These are phyloP conservation scores for Aureobasidium uvarum DNA, from an alignment of 2,329 filamentous ascomycete genomes.

Conservation along the genomic window DNA sequence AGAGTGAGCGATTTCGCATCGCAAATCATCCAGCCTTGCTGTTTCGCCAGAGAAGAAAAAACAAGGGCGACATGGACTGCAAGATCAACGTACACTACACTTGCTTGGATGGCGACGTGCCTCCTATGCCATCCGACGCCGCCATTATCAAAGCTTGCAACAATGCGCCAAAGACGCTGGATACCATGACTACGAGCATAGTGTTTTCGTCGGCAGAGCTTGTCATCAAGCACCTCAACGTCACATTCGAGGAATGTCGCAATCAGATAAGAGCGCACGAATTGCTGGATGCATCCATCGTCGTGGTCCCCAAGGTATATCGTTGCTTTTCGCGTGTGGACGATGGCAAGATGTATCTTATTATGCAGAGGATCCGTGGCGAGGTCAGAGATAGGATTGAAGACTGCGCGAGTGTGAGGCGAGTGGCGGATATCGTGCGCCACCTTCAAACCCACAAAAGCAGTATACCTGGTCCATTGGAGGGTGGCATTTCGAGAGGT, in stretches of 20 bases:
- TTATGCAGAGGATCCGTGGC: neutral
- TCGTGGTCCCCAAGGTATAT: neutral
- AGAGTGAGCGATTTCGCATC: neutral
- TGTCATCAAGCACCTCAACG: neutral
- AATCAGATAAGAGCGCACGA: neutral
- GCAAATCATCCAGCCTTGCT: neutral
- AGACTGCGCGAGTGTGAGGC: neutral
- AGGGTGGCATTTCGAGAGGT: neutral
- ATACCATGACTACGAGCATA: neutral
- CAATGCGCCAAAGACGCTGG: neutral
- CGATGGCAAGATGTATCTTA: neutral
- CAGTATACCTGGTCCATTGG: neutral
- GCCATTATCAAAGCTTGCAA: neutral
- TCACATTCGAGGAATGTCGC: constrained; percentile 6
- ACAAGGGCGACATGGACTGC: neutral
- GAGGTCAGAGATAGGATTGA: neutral
- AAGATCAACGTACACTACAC: neutral
- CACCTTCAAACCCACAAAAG: neutral
- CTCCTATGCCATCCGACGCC: neutral
- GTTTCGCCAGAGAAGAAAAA: neutral
- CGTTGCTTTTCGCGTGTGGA: neutral
- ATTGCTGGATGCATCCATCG: neutral
- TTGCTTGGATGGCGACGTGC: neutral
- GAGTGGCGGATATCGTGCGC: neutral
- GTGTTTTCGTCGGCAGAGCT: neutral